Evolutionary conservation across 306 rosid genomes (phyloP), one percentile per base, ranked within the genome.

Genomic region (Sphenostylis stenocarpa): DNA sequence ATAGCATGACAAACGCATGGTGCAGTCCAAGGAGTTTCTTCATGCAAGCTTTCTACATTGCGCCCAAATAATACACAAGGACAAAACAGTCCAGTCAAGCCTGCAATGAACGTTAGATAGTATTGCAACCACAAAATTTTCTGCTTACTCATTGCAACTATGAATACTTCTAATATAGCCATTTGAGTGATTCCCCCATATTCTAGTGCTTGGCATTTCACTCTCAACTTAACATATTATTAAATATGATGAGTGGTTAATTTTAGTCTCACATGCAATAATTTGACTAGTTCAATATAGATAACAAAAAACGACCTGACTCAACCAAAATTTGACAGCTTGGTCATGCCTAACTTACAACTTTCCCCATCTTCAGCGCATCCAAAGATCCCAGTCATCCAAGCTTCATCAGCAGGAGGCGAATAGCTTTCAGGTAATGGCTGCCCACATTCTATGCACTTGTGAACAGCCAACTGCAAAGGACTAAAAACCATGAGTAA

Each of bases 321-420:
- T 67, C 44, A 1, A 48, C 44, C 28, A 29, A 62, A 76, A 20
- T 70, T 70, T 52, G 28, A 69, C 60, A 60, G 20, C 48, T 67
- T 57, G 52, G 14, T 58, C 26, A 34, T 23, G 55, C 63, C 33
- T 39, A 70, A 65, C 91, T 85, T 86, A 90, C 96, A 90, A 67
- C 70, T 90, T 28, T 85, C 91, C 57, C 81, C 56, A 75, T 90
- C 88, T 79, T 85, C 84, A 67, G 82, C 24, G 41, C 96, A 90
- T 55, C 92, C 96, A 86, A 15, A 90, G 83, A 90, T 90, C 41
- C 91, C 96, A 28, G 92, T 90, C 44, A 83, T 83, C 96, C 96
- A 90, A 63, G 88, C 84, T 71, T 90, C 92, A 77, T 88, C 96
- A 41, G 91, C 82, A 44, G 96, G 92, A 52, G 92, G 92, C 49